Base-by-base conservation (phyloP, 2,329 filamentous ascomycete genomes). In the Trichoderma harzianum region DNA sequence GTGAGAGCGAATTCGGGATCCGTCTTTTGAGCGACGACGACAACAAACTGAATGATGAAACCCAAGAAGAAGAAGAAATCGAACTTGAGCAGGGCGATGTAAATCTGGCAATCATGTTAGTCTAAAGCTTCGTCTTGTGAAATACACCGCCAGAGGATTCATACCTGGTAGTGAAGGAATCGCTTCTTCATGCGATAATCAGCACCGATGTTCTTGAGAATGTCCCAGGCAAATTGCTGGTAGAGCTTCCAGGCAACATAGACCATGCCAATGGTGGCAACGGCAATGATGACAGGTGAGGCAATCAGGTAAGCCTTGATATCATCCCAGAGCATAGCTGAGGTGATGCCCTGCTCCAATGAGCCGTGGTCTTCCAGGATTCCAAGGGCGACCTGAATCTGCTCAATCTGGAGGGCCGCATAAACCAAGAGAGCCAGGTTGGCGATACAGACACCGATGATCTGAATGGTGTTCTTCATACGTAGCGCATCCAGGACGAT, bases 31-130 rank as follows among this genome's bases (percentile, higher is more conserved):
- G 89, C 91, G 72, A 99, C 94, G 72, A 98, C 92, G 77, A 99
- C 95, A 69, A 98, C 88, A 82, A 99, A 99, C 80, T 99, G 96
- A 61, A 99, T 93, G 7, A 96, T 98, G 82, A 99, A 99, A 69
- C 95, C 96, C 65, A 99, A 90, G 87, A 99, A 99, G 86, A 99
- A 98, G 90, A 99, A 99, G 83, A 99, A 98, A 84, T 99, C 96
- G 81, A 99, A 99, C 83, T 99, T 99, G 75, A 99, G 88, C 12
- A 99, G 88, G 47, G 96, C 94, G 78, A 99, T 98, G 83, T 98
- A 99, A 81, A 99, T 95, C 95, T 97, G 32, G 11, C 2, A 7
- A 4, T 3, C 0, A 32, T 21, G 73, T 78, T 74, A 80, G 77
- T 24, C 26, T 10, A 34, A 18, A 6, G 34, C 11, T 36, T 12